A percentile compares a stretch with the other conserved stretches of the same genome.
These are phyloP conservation scores for Rhinocladiella mackenziei DNA, from an alignment of 2,329 filamentous ascomycete genomes.

Conservation along the genomic window DNA sequence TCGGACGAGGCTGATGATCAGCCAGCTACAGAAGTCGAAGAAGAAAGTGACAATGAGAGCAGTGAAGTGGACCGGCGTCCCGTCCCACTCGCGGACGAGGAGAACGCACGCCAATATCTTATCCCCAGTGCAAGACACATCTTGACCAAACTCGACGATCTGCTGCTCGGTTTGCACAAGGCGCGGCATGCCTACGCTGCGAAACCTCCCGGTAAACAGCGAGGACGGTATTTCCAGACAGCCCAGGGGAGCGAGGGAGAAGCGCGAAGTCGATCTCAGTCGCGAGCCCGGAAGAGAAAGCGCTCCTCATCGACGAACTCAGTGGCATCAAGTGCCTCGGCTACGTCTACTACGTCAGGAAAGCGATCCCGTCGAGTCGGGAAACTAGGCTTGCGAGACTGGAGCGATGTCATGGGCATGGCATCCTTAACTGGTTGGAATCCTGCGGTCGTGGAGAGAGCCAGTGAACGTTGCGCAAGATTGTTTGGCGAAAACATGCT, in stretches of 20 bases:
- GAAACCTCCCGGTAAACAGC: conserved; percentile 14
- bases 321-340: conserved; percentile 9
- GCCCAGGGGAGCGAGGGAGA: too few relatives aligned
- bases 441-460: conserved; percentile 58
- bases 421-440: conserved; percentile 72
- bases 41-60: conserved; percentile 21
- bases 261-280: background rate
- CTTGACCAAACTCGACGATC: conserved; percentile 63
- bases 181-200: conserved; percentile 52
- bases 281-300: background rate
- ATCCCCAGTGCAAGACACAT: conserved; percentile 67
- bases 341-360: background rate
- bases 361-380: conserved; percentile 7
- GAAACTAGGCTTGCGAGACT: conserved; percentile 58
- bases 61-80: conserved; percentile 38
- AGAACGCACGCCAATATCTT: conserved; percentile 60
- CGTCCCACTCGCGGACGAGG: conserved; percentile 65
- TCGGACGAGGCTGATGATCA: conserved; percentile 18
- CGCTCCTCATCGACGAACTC: conserved; percentile 10
- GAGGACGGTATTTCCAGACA: too few relatives aligned
- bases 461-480: conserved; percentile 68
- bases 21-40: conserved; percentile 25
- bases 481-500: conserved; percentile 71
- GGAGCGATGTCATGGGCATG: conserved; percentile 78
- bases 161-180: conserved; percentile 68